Evolutionary conservation across 495 filamentous ascomycete species (phyloP), one percentile per base, ranked within the genome.

Genomic region (Aspergillus nidulans): DNA sequence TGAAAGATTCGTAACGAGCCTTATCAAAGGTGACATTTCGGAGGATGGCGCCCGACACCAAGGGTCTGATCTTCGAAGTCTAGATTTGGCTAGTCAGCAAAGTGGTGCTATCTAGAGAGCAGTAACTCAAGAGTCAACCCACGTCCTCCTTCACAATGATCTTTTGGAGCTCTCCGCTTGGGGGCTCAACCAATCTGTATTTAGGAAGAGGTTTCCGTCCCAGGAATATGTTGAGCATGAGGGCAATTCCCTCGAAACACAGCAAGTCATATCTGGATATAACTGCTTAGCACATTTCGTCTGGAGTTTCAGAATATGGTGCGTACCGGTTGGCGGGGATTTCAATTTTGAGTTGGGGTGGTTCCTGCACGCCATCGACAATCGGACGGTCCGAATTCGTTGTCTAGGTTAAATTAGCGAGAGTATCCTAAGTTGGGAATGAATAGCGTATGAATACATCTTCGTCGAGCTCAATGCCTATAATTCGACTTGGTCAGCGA

Each of bases 331-430:
- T 99, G 59, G 94, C 94, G 56, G 94, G 94, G 67, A 99, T 95
- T 71, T 99, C 94, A 67, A 99, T 97, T 80, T 95, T 96, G 66
- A 97, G 81, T 74, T 97, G 87, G 43, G 95, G 86, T 6, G 89
- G 81, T 73, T 95, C 90, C 70, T 96, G 87, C 60, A 85, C 80
- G 66, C 87, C 87, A 68, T 89, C 79, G 57, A 87, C 81, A 47
- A 86, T 81, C 25, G 88, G 88, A 47, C 88, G 81, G 53, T 87
- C 81, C 49, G 78, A 74, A 67, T 90, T 77, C 42, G 90, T 85
- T 34, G 90, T 95, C 80, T 84, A 48, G 23, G 44, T 8, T 6
- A n/a, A 34, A 47, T 72, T 53, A 71, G 62, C 50, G 26, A 19
- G 18, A 53, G 42, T 9, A 40, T 32, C 6, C 34, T 18, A 15